Percentiles rank a stretch among this genome's conserved stretches.
phyloP scores from a whole-genome alignment of 257 asterid species.

The Penstemon newberryi region DNA sequence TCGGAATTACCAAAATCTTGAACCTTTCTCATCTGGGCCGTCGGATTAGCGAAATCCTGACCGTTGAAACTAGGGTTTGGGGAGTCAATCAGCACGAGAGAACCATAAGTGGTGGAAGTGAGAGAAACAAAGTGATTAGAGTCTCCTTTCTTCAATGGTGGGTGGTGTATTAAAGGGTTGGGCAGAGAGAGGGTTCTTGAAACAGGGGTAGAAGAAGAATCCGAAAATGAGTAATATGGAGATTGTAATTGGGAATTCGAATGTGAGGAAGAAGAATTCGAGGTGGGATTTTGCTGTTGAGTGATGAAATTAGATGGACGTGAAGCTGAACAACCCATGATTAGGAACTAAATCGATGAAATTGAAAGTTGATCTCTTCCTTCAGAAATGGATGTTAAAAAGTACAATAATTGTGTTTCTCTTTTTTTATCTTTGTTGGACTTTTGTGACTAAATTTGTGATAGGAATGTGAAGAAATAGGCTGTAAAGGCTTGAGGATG shows the following conservation, averaged over 20 bases:
- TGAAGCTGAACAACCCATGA: conserved; percentile 76
- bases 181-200: conserved; percentile 55
- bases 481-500: conserved; percentile 2
- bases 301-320: conserved; percentile 52
- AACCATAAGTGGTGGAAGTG: conserved; percentile 84
- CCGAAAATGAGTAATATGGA: conserved; percentile 49
- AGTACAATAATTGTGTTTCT: conserved; percentile 34
- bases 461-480: conserved; percentile 14
- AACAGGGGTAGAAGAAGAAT: conserved; percentile 56
- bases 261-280: conserved; percentile 42
- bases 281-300: conserved; percentile 49
- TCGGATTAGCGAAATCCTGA: conserved; percentile 28
- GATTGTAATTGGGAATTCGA: conserved; percentile 37
- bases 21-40: conserved; percentile 33
- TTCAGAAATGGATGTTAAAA: conserved; percentile 12
- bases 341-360: conserved; percentile 21
- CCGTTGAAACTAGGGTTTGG: conserved; percentile 38
- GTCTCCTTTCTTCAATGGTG: conserved; percentile 51
- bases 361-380: conserved; percentile 24
- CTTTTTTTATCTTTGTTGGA: conserved; percentile 10
- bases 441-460: not conserved
- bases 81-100: conserved; percentile 51
- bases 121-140: conserved; percentile 79
- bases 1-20: conserved; percentile 36
- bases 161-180: conserved; percentile 61